These are phyloP conservation scores for Talaromyces pinophilus DNA, from an alignment of 2,329 filamentous ascomycete species.

Conservation along the genomic window DNA sequence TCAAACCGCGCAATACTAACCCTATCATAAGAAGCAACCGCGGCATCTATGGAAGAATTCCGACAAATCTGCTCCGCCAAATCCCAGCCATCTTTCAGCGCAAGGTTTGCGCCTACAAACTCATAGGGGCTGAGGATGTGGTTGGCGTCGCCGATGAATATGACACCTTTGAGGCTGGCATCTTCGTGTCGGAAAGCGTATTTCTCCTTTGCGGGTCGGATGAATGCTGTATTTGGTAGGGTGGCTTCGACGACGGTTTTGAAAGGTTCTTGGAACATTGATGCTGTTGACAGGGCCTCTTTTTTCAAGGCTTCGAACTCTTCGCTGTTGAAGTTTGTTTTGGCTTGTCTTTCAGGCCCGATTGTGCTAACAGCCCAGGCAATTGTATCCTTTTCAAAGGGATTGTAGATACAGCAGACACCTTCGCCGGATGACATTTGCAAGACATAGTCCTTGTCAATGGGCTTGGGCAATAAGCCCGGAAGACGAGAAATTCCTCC, in stretches of 20 bases:
- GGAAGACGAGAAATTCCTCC: slow-evolving; percentile 43
- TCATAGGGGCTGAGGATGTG: slow-evolving; percentile 54
- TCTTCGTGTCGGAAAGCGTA: slow-evolving; percentile 43
- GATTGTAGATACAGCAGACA: slow-evolving; percentile 48
- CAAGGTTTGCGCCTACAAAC: slow-evolving; percentile 52
- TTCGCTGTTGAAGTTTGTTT: background rate
- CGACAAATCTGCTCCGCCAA: slow-evolving; percentile 45
- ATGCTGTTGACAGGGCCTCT: slow-evolving; percentile 31
- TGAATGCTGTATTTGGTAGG: slow-evolving; percentile 38
- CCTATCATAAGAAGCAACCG: slow-evolving; percentile 38
- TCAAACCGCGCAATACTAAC: slow-evolving; percentile 37
- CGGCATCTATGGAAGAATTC: slow-evolving; percentile 29
- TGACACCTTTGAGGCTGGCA: slow-evolving; percentile 29
- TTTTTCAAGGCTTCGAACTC: slow-evolving; percentile 1
- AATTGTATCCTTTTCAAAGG: slow-evolving; percentile 43
- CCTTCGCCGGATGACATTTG: slow-evolving; percentile 43
- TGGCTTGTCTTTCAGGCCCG: slow-evolving; percentile 7
- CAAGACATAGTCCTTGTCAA: slow-evolving; percentile 43
- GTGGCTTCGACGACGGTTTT: slow-evolving; percentile 44
- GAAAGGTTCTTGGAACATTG: slow-evolving; percentile 46
- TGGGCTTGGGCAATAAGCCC: slow-evolving; percentile 35
- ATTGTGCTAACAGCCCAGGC: slow-evolving; percentile 48
- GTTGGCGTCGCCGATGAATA: slow-evolving; percentile 55
- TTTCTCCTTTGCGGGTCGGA: slow-evolving; percentile 49
- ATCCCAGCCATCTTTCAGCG: slow-evolving; percentile 51